These are phyloP conservation scores for Neurospora sublineolata DNA, from an alignment of 495 filamentous ascomycete genomes.

Conservation along the genomic window DNA sequence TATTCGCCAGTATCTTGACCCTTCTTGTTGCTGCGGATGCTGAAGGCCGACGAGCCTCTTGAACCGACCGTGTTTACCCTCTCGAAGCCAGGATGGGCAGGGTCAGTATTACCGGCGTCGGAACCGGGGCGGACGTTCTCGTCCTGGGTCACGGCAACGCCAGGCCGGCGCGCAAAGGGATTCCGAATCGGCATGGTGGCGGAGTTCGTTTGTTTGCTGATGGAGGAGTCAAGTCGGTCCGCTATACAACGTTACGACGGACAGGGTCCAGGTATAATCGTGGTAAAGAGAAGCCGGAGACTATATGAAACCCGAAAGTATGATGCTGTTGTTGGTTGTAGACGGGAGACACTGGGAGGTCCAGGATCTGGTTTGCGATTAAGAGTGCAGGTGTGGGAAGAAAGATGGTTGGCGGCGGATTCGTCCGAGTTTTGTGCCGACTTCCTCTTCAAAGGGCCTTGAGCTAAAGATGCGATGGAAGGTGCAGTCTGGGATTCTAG, in stretches of 20 bases:
- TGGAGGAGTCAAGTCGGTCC: not conserved
- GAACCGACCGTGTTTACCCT: conserved; percentile 44
- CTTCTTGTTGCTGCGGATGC: conserved; percentile 44
- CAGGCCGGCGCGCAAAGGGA: conserved; percentile 52
- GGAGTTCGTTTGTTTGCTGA: not conserved
- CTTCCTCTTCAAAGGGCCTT: not conserved
- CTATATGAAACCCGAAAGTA: not conserved
- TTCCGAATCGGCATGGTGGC: conserved; percentile 66
- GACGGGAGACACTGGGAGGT: not conserved
- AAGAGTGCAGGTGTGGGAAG: not conserved
- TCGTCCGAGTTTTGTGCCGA: not conserved
- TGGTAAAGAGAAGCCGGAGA: not conserved
- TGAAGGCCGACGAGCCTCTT: conserved; percentile 47
- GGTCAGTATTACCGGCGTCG: conserved; percentile 9
- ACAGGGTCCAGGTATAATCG: not conserved
- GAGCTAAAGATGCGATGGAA: not conserved
- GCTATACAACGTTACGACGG: not conserved
- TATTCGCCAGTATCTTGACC: conserved; percentile 57
- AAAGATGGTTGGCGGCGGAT: not conserved
- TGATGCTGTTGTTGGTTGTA: not conserved
- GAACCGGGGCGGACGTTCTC: conserved; percentile 43
- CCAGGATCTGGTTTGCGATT: not conserved
- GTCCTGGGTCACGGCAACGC: conserved; percentile 34
- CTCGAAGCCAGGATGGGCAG: conserved; percentile 37
- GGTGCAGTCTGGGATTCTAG: not conserved